These are phyloP conservation scores for Heliamphora exappendiculata DNA, from an alignment of 148 eudicot species.

Conservation along the genomic window DNA sequence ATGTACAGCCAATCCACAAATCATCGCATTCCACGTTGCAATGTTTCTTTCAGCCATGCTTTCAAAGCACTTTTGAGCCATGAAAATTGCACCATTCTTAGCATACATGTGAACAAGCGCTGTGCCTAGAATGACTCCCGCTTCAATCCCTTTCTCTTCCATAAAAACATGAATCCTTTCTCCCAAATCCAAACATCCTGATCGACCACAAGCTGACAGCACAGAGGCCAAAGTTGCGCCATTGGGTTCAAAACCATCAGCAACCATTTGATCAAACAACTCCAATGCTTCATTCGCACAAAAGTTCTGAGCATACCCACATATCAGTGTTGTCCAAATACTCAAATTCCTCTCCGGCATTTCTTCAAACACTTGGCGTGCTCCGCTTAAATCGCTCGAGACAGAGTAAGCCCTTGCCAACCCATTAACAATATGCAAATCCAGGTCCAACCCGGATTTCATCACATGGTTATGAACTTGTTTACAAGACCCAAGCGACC, in stretches of 20 bases:
- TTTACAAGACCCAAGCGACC: slow-evolving; percentile 25
- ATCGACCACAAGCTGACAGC: slow-evolving; percentile 69
- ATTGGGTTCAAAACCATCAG: slow-evolving; percentile 53
- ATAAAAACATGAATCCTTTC: slow-evolving; percentile 44
- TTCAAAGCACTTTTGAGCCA: slow-evolving; percentile 52
- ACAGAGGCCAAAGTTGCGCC: slow-evolving; percentile 60
- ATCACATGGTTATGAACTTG: slow-evolving; percentile 49
- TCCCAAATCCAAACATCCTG: slow-evolving; percentile 65
- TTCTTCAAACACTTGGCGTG: slow-evolving; percentile 62
- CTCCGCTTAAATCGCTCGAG: slow-evolving; percentile 19
- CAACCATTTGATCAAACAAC: slow-evolving; percentile 53
- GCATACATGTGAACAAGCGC: slow-evolving; percentile 83
- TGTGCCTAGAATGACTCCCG: slow-evolving; percentile 68
- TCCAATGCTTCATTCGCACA: slow-evolving; percentile 39
- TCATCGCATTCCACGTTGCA: slow-evolving; percentile 83
- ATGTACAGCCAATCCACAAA: slow-evolving; percentile 74
- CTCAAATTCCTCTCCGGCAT: slow-evolving; percentile 50
- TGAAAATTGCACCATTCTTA: slow-evolving; percentile 52
- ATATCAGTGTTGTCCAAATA: slow-evolving; percentile 72
- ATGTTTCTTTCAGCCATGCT: slow-evolving; percentile 53
- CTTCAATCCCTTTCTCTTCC: slow-evolving; percentile 31
- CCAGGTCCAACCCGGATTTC: slow-evolving; percentile 47
- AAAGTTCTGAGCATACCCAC: slow-evolving; percentile 67
- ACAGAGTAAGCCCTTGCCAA: slow-evolving; percentile 49
- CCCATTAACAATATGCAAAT: slow-evolving; percentile 58